These are phyloP conservation scores for Rubia yunnanensis DNA, from an alignment of 257 asterid genomes.

Conservation along the genomic window DNA sequence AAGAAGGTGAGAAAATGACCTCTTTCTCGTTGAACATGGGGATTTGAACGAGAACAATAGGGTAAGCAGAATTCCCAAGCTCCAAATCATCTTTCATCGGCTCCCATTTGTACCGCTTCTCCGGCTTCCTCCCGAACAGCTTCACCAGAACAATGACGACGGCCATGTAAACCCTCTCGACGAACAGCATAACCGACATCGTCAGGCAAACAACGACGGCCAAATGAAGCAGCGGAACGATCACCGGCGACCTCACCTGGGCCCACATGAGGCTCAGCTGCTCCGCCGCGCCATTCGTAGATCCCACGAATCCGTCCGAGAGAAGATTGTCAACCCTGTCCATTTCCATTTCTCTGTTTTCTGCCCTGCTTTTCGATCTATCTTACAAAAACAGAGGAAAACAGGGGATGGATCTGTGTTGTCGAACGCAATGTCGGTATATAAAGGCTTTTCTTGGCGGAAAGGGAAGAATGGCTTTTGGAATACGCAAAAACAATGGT, in stretches of 20 bases:
- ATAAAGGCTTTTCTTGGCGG: constrained; percentile 20
- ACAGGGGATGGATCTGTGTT: constrained; percentile 22
- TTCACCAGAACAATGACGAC: constrained; percentile 56
- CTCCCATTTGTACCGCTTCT: constrained; percentile 78
- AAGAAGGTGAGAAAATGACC: constrained; percentile 26
- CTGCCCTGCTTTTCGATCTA: neutral
- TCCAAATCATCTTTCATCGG: constrained; percentile 77
- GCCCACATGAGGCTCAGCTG: constrained; percentile 55
- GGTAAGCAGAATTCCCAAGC: constrained; percentile 66
- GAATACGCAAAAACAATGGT: constrained; percentile 35
- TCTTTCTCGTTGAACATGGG: constrained; percentile 96
- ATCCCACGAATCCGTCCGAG: constrained; percentile 34
- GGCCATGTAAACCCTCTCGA: constrained; percentile 85
- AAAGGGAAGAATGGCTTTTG: constrained; percentile 41
- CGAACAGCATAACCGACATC: constrained; percentile 80
- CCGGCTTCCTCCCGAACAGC: constrained; percentile 56
- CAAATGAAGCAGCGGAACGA: constrained; percentile 59
- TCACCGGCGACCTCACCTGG: constrained; percentile 71
- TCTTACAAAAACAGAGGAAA: constrained; percentile 16
- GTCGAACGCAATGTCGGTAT: constrained; percentile 1
- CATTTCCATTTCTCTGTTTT: constrained; percentile 48
- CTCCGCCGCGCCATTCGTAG: constrained; percentile 38
- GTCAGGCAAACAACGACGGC: constrained; percentile 47
- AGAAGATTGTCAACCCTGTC: constrained; percentile 28
- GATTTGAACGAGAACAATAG: constrained; percentile 84